Conservation (phyloP, 129 eudicot genomes). For the Arctium minus region DNA sequence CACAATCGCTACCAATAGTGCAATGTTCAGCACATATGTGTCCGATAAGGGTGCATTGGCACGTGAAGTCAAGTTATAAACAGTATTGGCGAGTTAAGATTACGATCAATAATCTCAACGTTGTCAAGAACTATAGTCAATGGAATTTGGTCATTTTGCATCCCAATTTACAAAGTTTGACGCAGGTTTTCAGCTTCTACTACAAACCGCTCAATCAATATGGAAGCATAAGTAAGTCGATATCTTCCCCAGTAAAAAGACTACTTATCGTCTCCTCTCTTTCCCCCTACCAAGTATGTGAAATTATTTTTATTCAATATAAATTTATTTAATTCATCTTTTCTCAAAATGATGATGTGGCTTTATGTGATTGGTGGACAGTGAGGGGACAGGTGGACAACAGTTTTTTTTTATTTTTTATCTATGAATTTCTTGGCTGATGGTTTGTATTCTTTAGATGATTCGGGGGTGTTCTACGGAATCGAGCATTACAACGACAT, state of each 20-base stretch:
- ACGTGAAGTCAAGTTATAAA: slow-evolving; percentile 65
- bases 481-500: slow-evolving; percentile 71
- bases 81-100: slow-evolving; percentile 81
- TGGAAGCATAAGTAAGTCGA: slow-evolving; percentile 51
- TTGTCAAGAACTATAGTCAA: slow-evolving; percentile 47
- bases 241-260: not conserved
- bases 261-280: not conserved
- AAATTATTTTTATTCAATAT: too few species aligned
- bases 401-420: too few species aligned
- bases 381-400: too few species aligned
- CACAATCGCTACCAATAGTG: slow-evolving; percentile 40
- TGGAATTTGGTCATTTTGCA: slow-evolving; percentile 70
- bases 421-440: too few species aligned
- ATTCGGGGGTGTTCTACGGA: slow-evolving; percentile 81
- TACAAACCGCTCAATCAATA: slow-evolving; percentile 62
- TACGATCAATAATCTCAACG: slow-evolving; percentile 56
- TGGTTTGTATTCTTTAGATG: slow-evolving; percentile 37
- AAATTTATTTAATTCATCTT: too few species aligned
- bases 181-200: slow-evolving; percentile 75
- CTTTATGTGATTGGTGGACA: not conserved
- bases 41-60: slow-evolving; percentile 81
- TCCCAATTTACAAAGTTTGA: slow-evolving; percentile 58
- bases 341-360: not conserved
- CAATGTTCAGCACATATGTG: slow-evolving; percentile 68
- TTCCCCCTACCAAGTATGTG: too few species aligned